phyloP scores from a whole-genome alignment of 2,329 filamentous ascomycete genomes.

The Microsporum ferrugineum region DNA sequence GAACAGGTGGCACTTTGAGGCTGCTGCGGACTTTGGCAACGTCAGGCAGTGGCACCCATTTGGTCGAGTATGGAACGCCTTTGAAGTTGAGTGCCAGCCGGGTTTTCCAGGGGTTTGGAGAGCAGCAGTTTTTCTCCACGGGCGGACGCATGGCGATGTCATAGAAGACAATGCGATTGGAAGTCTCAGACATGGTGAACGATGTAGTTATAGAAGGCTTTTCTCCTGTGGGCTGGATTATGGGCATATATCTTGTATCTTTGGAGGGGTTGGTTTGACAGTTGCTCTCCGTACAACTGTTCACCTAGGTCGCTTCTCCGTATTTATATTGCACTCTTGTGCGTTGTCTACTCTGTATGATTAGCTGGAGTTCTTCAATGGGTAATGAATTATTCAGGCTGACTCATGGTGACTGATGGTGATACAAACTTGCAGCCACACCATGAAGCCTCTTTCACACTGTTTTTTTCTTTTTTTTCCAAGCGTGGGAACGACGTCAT shows the following conservation, averaged over 20 bases:
- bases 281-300: not conserved
- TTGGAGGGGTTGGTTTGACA: not conserved
- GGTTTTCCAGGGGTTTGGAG: conserved; percentile 44
- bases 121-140: conserved; percentile 18
- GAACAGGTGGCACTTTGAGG: conserved; percentile 40
- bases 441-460: not conserved
- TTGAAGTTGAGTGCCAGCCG: conserved; percentile 43
- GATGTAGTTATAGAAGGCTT: not conserved
- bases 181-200: not conserved
- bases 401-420: not conserved
- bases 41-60: conserved; percentile 45
- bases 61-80: conserved; percentile 35
- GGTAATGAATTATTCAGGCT: not conserved
- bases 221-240: not conserved
- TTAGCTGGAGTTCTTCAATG: too few relatives aligned
- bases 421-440: not conserved
- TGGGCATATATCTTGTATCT: not conserved
- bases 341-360: too few relatives aligned
- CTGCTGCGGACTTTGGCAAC: conserved; percentile 38
- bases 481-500: not conserved
- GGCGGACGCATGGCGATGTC: conserved; percentile 36
- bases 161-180: conserved; percentile 32
- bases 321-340: not conserved
- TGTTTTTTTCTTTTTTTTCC: not conserved
- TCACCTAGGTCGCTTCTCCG: not conserved